Evolutionary conservation across 2,329 filamentous ascomycete genomes (phyloP).

Genomic region (Arthrobotrys sinensis): DNA sequence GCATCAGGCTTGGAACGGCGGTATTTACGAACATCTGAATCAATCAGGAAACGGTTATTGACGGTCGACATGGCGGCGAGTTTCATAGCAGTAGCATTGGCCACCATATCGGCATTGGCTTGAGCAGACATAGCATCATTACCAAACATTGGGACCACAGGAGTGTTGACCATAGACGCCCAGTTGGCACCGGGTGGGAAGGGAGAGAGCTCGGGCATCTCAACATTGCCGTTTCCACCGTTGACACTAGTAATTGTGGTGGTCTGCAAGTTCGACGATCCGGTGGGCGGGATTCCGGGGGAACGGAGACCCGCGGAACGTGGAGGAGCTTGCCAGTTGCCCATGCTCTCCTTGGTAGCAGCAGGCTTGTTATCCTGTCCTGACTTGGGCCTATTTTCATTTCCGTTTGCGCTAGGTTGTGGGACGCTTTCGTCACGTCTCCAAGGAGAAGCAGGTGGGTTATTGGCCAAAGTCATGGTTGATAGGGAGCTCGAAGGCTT

Average conservation of each 20-base stretch:
- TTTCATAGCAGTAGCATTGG: slow-evolving; percentile 99
- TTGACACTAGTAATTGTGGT: slow-evolving; percentile 83
- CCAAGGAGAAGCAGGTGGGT: slow-evolving; percentile 86
- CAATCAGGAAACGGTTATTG: slow-evolving; percentile 96
- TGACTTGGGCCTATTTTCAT: slow-evolving; percentile 52
- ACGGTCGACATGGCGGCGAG: slow-evolving; percentile 95
- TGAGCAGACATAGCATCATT: slow-evolving; percentile 71
- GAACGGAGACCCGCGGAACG: slow-evolving; percentile 84
- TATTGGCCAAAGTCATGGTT: slow-evolving; percentile 77
- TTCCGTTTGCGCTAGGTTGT: slow-evolving; percentile 70
- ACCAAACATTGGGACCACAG: slow-evolving; percentile 90
- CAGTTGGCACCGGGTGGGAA: slow-evolving; percentile 89
- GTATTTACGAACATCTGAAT: slow-evolving; percentile 92
- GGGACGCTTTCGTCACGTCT: slow-evolving; percentile 67
- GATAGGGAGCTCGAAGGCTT: slow-evolving; percentile 70
- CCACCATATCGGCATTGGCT: slow-evolving; percentile 95
- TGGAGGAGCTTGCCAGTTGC: slow-evolving; percentile 90
- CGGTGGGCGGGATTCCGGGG: slow-evolving; percentile 75
- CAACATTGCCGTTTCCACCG: slow-evolving; percentile 76
- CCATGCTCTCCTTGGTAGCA: slow-evolving; percentile 84
- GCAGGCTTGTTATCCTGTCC: slow-evolving; percentile 54
- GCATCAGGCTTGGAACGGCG: slow-evolving; percentile 92
- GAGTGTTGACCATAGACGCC: slow-evolving; percentile 98
- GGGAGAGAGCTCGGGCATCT: slow-evolving; percentile 88
- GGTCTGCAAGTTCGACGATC: slow-evolving; percentile 51